Evolutionary conservation across 495 filamentous ascomycete species (phyloP), one percentile per base, ranked within the genome.

Genomic region (Aspergillus olivimuriae): DNA sequence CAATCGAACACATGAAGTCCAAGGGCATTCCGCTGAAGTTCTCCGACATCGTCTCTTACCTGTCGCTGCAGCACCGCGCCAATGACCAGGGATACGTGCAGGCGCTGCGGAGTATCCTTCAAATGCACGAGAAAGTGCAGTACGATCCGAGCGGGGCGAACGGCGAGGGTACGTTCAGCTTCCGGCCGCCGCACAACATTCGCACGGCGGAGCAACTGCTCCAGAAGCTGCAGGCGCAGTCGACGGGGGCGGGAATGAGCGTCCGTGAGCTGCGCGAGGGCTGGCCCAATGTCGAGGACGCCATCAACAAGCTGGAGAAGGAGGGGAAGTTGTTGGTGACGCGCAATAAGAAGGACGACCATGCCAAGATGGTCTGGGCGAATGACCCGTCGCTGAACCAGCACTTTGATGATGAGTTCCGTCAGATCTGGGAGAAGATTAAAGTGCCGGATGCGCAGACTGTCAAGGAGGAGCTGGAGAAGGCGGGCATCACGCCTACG

Each of bases 191-290:
- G 35, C 84, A 88, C 57, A 81, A 85, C 43, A 89, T 97, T 26
- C 78, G 78, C 46, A 79, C 66, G 43, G 77, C 81, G 44, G 78
- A 84, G 39, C 80, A 85, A 54, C 76, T 98, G 28, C 78, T 94
- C 19, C 76, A 75, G 33, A 81, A 86, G 57, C 76, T 98, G 23
- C 87, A 94, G 61, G 69, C 74, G 26, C 87, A 87, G 64, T 75
- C 76, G 11, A 89, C 89, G n/a, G 85, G 86, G 1, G 76, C 80
- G 38, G 89, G 88, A 2, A 78, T 96, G 40, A 71, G 66, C 34
- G 87, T 96, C 37, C 87, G 85, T 56, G 87, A 95, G 44, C 74
- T 98, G 20, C 90, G 91, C 60, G 92, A 98, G 56, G 94, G 94
- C 20, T 98, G 92, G 92, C 78, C 82, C 4, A 82, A 82, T 46